These are phyloP conservation scores for Paramecium bursaria DNA, from an alignment of 73 alveolate genomes.

Conservation along the genomic window DNA sequence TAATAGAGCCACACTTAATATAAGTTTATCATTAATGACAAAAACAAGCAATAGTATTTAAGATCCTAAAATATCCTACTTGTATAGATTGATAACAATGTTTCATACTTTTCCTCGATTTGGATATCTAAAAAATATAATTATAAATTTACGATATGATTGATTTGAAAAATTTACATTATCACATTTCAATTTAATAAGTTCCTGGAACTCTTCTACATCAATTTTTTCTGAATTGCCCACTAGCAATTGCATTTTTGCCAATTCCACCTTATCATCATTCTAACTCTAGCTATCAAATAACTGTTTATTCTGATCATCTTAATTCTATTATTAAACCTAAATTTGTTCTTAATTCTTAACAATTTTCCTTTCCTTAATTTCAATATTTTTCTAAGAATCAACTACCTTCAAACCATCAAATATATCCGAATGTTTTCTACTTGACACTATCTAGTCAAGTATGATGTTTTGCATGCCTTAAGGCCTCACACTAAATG, in stretches of 20 bases:
- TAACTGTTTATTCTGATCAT: constrained; percentile 9
- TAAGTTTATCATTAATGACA: too few relatives aligned
- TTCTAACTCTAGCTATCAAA: constrained; percentile 7
- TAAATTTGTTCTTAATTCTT: neutral
- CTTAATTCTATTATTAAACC: neutral
- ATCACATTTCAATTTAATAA: constrained; percentile 25
- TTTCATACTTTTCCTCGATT: too few relatives aligned
- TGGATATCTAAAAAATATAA: too few relatives aligned
- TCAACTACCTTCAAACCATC: constrained; percentile 41
- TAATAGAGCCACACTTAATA: too few relatives aligned
- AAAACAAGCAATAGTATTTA: too few relatives aligned
- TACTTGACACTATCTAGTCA: too few relatives aligned
- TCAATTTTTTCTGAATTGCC: constrained; percentile 56
- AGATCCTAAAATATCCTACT: too few relatives aligned
- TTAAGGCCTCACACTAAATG: too few relatives aligned
- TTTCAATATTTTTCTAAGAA: constrained; percentile 23
- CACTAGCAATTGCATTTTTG: constrained; percentile 22
- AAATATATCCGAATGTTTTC: constrained; percentile 25
- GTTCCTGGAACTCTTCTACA: constrained; percentile 21
- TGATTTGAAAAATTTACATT: neutral
- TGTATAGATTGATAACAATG: too few relatives aligned
- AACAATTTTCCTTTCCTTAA: neutral
- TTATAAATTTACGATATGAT: too few relatives aligned
- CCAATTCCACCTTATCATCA: constrained; percentile 50
- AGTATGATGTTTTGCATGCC: too few relatives aligned